Evolutionary conservation across 2,329 filamentous ascomycete species (phyloP), one percentile per base, ranked within the genome.

Genomic region (Periconia sp.): DNA sequence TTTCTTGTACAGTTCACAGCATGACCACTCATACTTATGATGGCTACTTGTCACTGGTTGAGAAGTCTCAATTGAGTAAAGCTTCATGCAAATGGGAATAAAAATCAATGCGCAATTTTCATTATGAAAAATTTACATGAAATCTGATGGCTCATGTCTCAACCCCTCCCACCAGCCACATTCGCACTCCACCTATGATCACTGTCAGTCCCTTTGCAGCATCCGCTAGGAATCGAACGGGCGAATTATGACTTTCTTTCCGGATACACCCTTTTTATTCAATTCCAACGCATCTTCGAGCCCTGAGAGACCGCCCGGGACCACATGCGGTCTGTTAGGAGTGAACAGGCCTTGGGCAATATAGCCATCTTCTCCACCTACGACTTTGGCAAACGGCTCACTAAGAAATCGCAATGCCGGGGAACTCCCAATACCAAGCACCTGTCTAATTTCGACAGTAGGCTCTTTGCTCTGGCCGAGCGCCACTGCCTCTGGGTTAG

Each of bases 241-340:
- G 13, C 15, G 33, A 18, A 56, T 27, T 7, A 56, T 49, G 1
- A 59, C 49, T 49, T 53, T 59, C 6, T 57, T 52, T 18, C 55
- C 53, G n/a, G 55, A 58, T 6, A 58, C 55, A 19, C 55, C 55
- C 5, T 49, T 15, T 33, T 53, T 55, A 20, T 55, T 58, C 42
- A 49, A 53, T 41, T 55, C 47, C 50, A 58, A 27, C 6, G 52
- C 53, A 20, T 55, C 50, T 30, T 58, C 52, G 6, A 58, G 6
- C 41, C 53, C 53, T 44, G 52, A 47, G 23, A 58, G 43, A 1
- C 55, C 53, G 8, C 55, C 55, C 23, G 41, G n/a, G 1, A 45
- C 44, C 0, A 58, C 35, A 17, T 58, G 52, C 9, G 53, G 44
- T 1, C 42, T 37, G 42, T 58, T 58, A 9, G 55, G 47, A 33